Evolutionary conservation across 202 grass and related monocot genomes (phyloP), one percentile per base, ranked within the genome.

Genomic region (Zoysia matrella): DNA sequence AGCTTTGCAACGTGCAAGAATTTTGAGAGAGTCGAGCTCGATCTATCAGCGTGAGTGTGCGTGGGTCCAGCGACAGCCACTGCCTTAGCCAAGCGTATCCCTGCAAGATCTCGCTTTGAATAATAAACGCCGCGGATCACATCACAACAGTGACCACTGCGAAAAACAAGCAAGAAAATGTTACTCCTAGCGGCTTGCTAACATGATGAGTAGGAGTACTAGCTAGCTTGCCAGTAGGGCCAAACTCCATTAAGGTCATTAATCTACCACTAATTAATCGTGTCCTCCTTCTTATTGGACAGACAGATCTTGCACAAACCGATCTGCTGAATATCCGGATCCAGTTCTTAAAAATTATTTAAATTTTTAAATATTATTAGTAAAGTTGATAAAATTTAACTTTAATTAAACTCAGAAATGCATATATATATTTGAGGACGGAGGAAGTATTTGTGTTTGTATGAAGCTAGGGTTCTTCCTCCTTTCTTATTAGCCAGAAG

Each of bases 81-180:
- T 73, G 63, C 55, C 89, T 81, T 91, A 50, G 72, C 85, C 73
- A 2, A 70, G 15, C 77, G 78, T 56, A 88, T 91, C 89, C 47
- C 6, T 80, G 54, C 78, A 75, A 79, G 89, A 91, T 91, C 87
- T 88, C 78, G 78, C 69, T 82, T 88, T 82, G 82, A 88, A 88
- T 77, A 74, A 74, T 39, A 75, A 74, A 79, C 85, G n/a, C 68
- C 47, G 46, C 45, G 36, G 42, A 77, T 78, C 85, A 74, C 85
- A 82, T 73, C 80, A 67, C 46, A 47, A 65, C 89, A 79, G 78
- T 8, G 89, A 91, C 85, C 16, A 69, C 68, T 2, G 2, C 12
- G 22, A 22, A 22, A 22, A 22, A 22, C 22, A 22, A 22, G 22
- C 22, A 22, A 22, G 22, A 22, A 22, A 22, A 22, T 22, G 22